Base-by-base conservation (phyloP, 2,329 filamentous ascomycete species). In the Aspergillus hortae region DNA sequence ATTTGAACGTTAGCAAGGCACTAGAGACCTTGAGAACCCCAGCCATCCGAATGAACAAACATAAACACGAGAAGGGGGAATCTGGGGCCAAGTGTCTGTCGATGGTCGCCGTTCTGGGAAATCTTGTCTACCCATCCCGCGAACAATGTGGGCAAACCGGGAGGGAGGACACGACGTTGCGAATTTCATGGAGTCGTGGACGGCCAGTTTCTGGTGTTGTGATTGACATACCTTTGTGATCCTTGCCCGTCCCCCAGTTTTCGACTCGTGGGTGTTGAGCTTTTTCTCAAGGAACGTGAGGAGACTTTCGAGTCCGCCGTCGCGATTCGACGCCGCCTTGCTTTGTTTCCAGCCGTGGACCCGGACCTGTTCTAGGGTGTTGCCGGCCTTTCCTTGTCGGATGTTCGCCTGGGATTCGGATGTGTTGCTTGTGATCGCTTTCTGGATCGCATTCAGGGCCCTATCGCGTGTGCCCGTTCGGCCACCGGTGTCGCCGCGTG, bases 141-240 rank as follows among this genome's bases (percentile, higher is more conserved):
- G 67, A 67, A 72, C 71, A 38, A n/a, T n/a, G 65, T 72, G 61
- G 64, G 65, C 64, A 67, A 62, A 70, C 61, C 64, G 67, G 63
- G 19, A 19, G 19, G 19, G 19, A 61, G 61, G 68, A 57, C 61
- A 63, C 58, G 60, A 65, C 60, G 58, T 61, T 65, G 68, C 63
- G 62, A 56, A 59, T 61, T 60, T 11, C 61, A 67, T 67, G 40
- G 17, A 6, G 68, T 66, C 68, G 68, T 63, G 71, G 69, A 73
- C 67, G 68, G 69, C 65, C 57, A 69, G 67, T 65, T 38, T 64
- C 63, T 68, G 63, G 60, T 71, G 67, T 71, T 69, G 72, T 70
- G 67, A 71, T 69, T 72, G 70, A 88, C 86, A 83, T 88, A 91
- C 88, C 85, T 90, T 89, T 75, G 83, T 85, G 57, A 92, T 85